phyloP scores from a whole-genome alignment of 2,329 filamentous ascomycete species.

The Ceratocystis variospora region DNA sequence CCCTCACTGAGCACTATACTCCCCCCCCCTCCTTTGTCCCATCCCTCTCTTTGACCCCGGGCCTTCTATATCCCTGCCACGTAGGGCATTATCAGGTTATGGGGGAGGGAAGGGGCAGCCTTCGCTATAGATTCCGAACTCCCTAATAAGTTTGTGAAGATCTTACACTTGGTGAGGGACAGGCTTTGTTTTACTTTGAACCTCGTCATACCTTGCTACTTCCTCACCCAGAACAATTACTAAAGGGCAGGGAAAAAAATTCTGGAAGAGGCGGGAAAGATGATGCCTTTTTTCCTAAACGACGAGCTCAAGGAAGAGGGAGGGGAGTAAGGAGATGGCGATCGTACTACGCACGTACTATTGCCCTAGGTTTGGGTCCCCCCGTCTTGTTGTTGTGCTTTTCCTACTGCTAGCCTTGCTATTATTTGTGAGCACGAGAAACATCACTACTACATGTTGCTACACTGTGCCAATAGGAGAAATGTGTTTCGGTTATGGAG shows the following conservation, averaged over 20 bases:
- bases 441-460: background rate
- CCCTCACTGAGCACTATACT: background rate
- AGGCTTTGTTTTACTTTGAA: background rate
- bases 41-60: conserved; percentile 2
- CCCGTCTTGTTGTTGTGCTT: background rate
- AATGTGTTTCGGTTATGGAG: background rate
- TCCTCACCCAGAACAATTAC: background rate
- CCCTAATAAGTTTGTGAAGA: background rate
- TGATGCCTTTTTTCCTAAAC: background rate
- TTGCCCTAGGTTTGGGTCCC: too few relatives aligned
- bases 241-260: background rate
- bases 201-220: background rate
- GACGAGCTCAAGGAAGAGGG: background rate
- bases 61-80: background rate
- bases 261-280: conserved; percentile 1
- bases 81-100: background rate
- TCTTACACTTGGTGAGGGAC: conserved; percentile 4
- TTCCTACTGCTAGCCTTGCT: background rate
- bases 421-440: background rate
- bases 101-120: background rate
- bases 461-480: background rate
- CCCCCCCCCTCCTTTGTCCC: background rate
- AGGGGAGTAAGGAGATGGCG: background rate
- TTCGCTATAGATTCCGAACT: background rate
- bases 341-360: background rate